Evolutionary conservation across 1,284 basidiomycete species (phyloP).

Genomic region (Moesziomyces parantarcticus): DNA sequence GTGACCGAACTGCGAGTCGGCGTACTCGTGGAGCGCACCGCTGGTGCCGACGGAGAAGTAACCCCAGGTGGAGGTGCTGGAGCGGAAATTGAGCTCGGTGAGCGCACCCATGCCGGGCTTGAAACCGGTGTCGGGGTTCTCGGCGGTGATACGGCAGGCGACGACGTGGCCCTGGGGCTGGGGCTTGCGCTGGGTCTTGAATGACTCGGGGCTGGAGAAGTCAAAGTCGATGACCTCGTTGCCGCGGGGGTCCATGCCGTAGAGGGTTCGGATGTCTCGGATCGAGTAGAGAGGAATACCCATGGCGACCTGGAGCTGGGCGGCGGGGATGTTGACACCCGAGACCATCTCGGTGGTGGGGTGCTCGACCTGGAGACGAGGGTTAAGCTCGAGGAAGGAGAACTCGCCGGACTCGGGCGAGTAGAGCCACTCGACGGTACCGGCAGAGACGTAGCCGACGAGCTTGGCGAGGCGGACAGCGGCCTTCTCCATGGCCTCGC

Average conservation of each 20-base stretch:
- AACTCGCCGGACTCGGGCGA: slow-evolving; percentile 92
- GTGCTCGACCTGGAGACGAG: slow-evolving; percentile 95
- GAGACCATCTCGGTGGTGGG: slow-evolving; percentile 99
- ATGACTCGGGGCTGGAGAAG: slow-evolving; percentile 78
- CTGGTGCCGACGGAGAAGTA: slow-evolving; percentile 96
- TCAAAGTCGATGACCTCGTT: slow-evolving; percentile 83
- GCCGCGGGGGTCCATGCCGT: slow-evolving; percentile 73
- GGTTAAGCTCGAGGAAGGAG: slow-evolving; percentile 98
- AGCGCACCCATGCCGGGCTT: slow-evolving; percentile 97
- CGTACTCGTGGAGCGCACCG: slow-evolving; percentile 98
- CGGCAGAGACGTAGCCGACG: slow-evolving; percentile 98
- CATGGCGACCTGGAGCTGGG: slow-evolving; percentile 98
- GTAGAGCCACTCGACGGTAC: slow-evolving; percentile 98
- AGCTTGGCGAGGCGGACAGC: slow-evolving; percentile 97
- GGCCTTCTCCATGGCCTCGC: slow-evolving; percentile 97
- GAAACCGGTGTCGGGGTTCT: slow-evolving; percentile 99
- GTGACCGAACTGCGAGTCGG: slow-evolving; percentile 84
- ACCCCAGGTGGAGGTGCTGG: slow-evolving; percentile 89
- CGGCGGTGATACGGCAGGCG: slow-evolving; percentile 98
- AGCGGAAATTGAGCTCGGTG: slow-evolving; percentile 99
- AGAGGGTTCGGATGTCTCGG: slow-evolving; percentile 93
- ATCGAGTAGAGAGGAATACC: slow-evolving; percentile 96
- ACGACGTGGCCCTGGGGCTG: slow-evolving; percentile 98
- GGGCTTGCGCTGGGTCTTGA: slow-evolving; percentile 91
- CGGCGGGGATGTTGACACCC: slow-evolving; percentile 96